Conservation (phyloP, 768 basidiomycete species). For the Leccinum fibrillosum region DNA sequence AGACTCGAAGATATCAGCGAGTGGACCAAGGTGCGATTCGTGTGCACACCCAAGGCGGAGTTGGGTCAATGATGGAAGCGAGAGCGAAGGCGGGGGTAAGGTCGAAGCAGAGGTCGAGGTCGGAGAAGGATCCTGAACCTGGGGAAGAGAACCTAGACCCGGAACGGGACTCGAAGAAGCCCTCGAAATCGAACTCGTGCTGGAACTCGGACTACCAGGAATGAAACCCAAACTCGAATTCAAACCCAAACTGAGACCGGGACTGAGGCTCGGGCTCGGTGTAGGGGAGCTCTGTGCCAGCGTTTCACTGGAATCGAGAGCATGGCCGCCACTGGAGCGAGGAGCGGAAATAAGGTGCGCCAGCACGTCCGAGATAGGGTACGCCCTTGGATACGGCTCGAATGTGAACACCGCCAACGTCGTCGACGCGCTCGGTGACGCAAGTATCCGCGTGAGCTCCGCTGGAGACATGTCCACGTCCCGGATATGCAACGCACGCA, state of each 20-base stretch:
- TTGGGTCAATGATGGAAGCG: slow-evolving; percentile 16
- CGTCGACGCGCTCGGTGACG: slow-evolving; percentile 12
- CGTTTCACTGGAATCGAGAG: neutral
- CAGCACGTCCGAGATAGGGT: slow-evolving; percentile 18
- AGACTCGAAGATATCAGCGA: slow-evolving; percentile 17
- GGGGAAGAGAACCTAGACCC: neutral
- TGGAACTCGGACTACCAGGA: neutral
- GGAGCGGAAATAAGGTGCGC: slow-evolving; percentile 4
- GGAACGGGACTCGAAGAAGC: neutral
- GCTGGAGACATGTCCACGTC: slow-evolving; percentile 23
- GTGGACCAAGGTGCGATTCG: slow-evolving; percentile 13
- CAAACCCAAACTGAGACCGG: neutral
- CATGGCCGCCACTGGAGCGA: neutral
- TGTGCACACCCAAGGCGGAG: slow-evolving; percentile 23
- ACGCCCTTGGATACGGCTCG: slow-evolving; percentile 21
- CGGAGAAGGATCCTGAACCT: neutral
- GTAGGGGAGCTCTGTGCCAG: neutral
- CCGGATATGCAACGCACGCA: slow-evolving; percentile 16
- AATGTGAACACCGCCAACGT: slow-evolving; percentile 23
- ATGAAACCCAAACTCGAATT: neutral
- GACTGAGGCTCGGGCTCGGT: neutral
- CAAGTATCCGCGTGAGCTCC: slow-evolving; percentile 19
- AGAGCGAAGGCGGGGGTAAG: neutral
- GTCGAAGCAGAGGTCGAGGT: too few relatives aligned
- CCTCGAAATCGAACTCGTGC: neutral